A percentile compares a stretch with the other conserved stretches of the same genome.
Evolutionary conservation across 176 grass and related monocot genomes (phyloP).

Genomic region (Leersia perrieri): DNA sequence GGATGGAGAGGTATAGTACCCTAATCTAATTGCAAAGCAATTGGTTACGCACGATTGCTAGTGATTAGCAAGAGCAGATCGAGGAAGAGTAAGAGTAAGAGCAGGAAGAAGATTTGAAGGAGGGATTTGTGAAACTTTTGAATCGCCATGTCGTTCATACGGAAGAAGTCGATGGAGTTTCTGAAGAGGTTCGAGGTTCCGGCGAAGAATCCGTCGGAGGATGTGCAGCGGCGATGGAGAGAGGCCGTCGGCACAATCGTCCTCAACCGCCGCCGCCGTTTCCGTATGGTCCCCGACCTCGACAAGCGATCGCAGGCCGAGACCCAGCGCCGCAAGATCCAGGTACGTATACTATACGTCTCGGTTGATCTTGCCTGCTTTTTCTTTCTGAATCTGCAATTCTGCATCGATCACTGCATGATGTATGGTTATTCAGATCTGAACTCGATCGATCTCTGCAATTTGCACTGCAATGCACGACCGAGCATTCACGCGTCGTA

Average conservation of each 20-base stretch:
- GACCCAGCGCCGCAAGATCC: conserved; percentile 71
- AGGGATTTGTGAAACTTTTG: too few species aligned
- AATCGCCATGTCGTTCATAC: conserved; percentile 37
- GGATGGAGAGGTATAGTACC: neutral
- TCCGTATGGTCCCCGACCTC: conserved; percentile 89
- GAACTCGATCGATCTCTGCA: too few species aligned
- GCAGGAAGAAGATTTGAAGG: neutral
- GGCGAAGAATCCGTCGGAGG: conserved; percentile 81
- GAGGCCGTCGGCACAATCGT: conserved; percentile 71
- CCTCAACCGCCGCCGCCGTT: conserved; percentile 76
- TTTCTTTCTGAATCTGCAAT: too few species aligned
- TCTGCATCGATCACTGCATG: too few species aligned
- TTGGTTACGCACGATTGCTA: neutral
- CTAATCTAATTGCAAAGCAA: neutral
- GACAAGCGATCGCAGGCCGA: conserved; percentile 55
- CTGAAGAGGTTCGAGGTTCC: conserved; percentile 74
- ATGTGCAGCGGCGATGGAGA: conserved; percentile 83
- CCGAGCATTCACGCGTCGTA: neutral
- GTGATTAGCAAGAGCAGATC: neutral
- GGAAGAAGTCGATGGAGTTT: conserved; percentile 67
- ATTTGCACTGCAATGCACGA: neutral
- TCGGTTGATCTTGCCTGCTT: neutral
- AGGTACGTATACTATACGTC: conserved; percentile 12
- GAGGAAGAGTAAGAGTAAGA: neutral
- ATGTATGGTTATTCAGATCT: neutral